Percentiles rank a stretch among this genome's conserved stretches.
These are phyloP conservation scores for Trichoderma parareesei DNA, from an alignment of 495 filamentous ascomycete species.

Conservation along the genomic window DNA sequence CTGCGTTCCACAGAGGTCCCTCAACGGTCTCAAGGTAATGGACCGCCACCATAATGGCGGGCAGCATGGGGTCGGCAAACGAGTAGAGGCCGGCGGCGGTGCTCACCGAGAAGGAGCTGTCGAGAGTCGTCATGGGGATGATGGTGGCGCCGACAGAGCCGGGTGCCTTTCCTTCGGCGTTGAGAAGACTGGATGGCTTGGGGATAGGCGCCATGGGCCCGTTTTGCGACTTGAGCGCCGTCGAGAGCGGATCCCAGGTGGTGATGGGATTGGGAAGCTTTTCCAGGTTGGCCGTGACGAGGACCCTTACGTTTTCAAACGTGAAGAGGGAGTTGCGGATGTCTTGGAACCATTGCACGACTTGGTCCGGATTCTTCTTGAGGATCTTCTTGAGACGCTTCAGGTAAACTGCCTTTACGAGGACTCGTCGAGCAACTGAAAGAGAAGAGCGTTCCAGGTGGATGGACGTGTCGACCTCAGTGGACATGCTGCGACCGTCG, in stretches of 20 bases:
- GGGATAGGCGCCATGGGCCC: conserved; percentile 34
- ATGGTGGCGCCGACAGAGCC: conserved; percentile 66
- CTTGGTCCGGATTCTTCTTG: conserved; percentile 57
- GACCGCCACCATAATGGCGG: conserved; percentile 76
- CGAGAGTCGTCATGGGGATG: conserved; percentile 84
- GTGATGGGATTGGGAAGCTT: conserved; percentile 73
- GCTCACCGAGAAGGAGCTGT: conserved; percentile 81
- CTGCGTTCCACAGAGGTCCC: conserved; percentile 86
- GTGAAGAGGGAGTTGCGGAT: conserved; percentile 66
- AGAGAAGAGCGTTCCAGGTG: conserved; percentile 67
- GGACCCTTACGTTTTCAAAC: conserved; percentile 72
- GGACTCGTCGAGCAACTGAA: conserved; percentile 65
- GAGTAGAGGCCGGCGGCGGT: conserved; percentile 65
- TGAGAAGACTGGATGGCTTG: conserved; percentile 51
- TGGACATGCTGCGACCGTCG: conserved; percentile 67
- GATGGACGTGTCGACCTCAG: conserved; percentile 72
- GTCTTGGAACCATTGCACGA: conserved; percentile 67
- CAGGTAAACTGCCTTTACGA: conserved; percentile 84
- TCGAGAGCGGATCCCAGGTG: conserved; percentile 63
- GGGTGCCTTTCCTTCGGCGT: conserved; percentile 58
- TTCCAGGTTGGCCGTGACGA: conserved; percentile 74
- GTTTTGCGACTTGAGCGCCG: conserved; percentile 34
- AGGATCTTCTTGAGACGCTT: conserved; percentile 73
- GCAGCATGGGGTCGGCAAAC: conserved; percentile 67
- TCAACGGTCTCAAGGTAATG: conserved; percentile 90